A percentile compares a stretch with the other conserved stretches of the same genome.
Evolutionary conservation across 352 stramenopile genomes (phyloP).

Genomic region (Phytophthora aleatoria): DNA sequence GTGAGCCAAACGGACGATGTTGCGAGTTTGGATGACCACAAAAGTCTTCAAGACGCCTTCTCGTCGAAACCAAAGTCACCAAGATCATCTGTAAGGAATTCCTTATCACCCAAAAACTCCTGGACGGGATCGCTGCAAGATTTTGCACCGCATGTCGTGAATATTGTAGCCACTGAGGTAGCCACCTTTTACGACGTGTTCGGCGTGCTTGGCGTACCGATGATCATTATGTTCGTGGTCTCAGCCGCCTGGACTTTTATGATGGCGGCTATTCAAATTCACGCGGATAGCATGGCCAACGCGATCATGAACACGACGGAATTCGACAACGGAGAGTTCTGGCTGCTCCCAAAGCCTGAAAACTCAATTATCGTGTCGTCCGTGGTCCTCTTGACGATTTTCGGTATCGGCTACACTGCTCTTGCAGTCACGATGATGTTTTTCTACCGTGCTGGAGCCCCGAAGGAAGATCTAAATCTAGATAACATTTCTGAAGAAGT

Average conservation of each 20-base stretch:
- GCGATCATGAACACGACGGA: conserved; percentile 41
- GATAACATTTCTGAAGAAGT: not conserved
- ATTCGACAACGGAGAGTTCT: conserved; percentile 55
- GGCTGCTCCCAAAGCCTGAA: conserved; percentile 39
- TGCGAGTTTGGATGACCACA: not conserved
- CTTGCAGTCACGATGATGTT: conserved; percentile 44
- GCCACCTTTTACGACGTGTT: conserved; percentile 42
- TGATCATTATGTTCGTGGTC: conserved; percentile 45
- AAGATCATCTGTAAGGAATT: not conserved
- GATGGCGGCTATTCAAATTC: conserved; percentile 42
- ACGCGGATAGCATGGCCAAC: conserved; percentile 39
- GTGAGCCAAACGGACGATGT: not conserved
- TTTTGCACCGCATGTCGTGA: conserved; percentile 11
- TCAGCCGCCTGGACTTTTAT: conserved; percentile 41
- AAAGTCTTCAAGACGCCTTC: not conserved
- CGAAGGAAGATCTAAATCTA: not conserved
- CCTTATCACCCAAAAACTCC: not conserved
- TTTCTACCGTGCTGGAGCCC: conserved; percentile 18
- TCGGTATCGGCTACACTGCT: conserved; percentile 36
- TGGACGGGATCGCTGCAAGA: not conserved
- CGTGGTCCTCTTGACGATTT: conserved; percentile 29
- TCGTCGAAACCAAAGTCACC: not conserved
- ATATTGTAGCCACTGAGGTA: conserved; percentile 19
- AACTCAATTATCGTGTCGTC: conserved; percentile 18
- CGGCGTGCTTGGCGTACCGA: conserved; percentile 38